Base-by-base conservation (phyloP, 495 filamentous ascomycete genomes). In the Haplographium delicatum region DNA sequence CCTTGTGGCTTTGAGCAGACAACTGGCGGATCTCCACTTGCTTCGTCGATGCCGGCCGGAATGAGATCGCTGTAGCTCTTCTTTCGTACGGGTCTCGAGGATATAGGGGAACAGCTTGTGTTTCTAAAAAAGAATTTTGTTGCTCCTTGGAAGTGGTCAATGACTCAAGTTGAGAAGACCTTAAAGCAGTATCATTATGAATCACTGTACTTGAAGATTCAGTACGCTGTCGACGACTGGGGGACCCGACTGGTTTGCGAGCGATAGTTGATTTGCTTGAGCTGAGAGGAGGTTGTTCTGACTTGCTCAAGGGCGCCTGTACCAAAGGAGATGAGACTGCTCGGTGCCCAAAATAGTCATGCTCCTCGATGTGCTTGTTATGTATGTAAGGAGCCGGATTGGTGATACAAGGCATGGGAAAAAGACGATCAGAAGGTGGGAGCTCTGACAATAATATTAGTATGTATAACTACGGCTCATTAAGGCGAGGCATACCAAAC, bases 301-400 rank as follows among this genome's bases (percentile, higher is more conserved):
- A n/a, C n/a, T n/a, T n/a, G n/a, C n/a, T n/a, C n/a, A n/a, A n/a
- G n/a, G n/a, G n/a, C n/a, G n/a, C n/a, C n/a, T 11, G 46, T 13
- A 19, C 9, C 16, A 51, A 34, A 16, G 49, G 38, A 10, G 56
- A 54, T 6, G 31, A 50, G 10, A 45, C 54, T 50, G 51, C 51
- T 48, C 51, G 51, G 35, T 53, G 60, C 34, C 53, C 62, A 63
- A 70, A 70, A 64, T 68, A 68, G 64, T 68, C 59, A n/a, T 44
- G 18, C n/a, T 38, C 24, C 30, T 34, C 19, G 35, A 42, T 44
- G 42, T 20, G 55, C 11, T 16, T 27, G 18, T 13, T 20, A 33
- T 47, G 33, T 8, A 33, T 34, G 38, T 37, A 64, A 39, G 47
- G 51, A 53, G 46, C 56, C 47, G 40, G 58, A 56, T 41, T 48